Evolutionary conservation across 768 basidiomycete genomes (phyloP).

Genomic region (Mycena metata): DNA sequence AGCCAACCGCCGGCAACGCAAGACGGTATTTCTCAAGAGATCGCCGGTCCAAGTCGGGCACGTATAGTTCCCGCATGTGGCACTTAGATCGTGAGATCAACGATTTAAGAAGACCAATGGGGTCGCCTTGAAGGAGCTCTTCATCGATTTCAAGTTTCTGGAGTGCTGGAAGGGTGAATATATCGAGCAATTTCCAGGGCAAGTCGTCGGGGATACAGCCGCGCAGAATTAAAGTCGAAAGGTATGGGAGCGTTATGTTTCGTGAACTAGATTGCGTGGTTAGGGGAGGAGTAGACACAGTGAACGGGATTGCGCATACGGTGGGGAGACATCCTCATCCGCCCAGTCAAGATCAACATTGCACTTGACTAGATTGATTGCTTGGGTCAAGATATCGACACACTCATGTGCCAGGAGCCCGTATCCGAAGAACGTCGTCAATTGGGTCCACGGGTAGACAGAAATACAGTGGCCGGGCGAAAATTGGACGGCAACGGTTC

Average conservation of each 20-base stretch:
- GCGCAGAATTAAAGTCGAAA: not conserved
- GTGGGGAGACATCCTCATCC: no score
- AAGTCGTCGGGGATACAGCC: not conserved
- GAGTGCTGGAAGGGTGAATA: not conserved
- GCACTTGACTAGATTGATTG: not conserved
- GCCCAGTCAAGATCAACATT: no score
- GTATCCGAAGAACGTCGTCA: not conserved
- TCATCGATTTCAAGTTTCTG: not conserved
- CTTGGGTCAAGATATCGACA: not conserved
- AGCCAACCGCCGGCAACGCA: not conserved
- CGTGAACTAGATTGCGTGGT: no score
- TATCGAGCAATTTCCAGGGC: not conserved
- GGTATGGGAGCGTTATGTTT: not conserved
- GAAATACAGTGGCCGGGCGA: not conserved
- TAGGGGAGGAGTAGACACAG: no score
- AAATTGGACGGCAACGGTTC: not conserved
- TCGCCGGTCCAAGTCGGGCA: not conserved
- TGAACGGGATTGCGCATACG: no score
- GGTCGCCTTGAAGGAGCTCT: not conserved
- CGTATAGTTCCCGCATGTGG: not conserved
- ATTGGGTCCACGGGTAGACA: not conserved
- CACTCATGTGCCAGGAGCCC: not conserved
- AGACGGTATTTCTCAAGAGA: not conserved
- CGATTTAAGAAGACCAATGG: not conserved
- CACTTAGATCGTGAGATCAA: not conserved